Base-by-base conservation (phyloP, 768 basidiomycete genomes). In the Boletus insuetus region DNA sequence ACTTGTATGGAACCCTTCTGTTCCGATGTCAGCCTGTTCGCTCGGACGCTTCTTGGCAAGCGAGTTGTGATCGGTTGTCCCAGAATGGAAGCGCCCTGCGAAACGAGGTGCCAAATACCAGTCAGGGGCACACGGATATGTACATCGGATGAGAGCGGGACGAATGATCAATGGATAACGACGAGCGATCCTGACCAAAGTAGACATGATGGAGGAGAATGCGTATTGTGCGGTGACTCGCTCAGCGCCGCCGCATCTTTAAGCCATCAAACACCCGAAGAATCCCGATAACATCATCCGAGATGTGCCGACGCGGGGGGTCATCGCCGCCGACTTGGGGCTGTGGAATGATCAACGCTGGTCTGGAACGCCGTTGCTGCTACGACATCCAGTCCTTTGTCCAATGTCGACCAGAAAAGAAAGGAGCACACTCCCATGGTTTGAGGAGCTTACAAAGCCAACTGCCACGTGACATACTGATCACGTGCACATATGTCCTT, bases 1-100 rank as follows among this genome's bases (percentile, higher is more conserved):
- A 74, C 75, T 67, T 53, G 47, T 60, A 56, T 77, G 75, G 17
- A 64, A 60, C 0, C 75, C 75, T 41, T 77, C 75, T 6, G 65
- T 68, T 52, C 72, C 73, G 17, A 62, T 59, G 26, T 59, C 55
- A 1, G 59, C 63, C 3, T 57, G 58, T 41, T 71, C 68, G 44
- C 40, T 54, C 6, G 57, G 61, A 29, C 46, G 60, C 29, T 68
- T 66, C 37, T 63, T 67, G 40, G 38, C 56, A 32, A 71, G 58
- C 1, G 68, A 58, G 26, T 62, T 59, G 14, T 59, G 61, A 57
- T 64, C 56, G 45, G 60, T 39, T 40, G 46, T 55, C 53, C 58
- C 65, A 9, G 51, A 49, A 49, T 71, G 69, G 59, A 71, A 69
- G 34, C 22, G 54, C 29, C 42, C 51, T 14, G 39, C 44, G 32